Percentiles rank a stretch among this genome's conserved stretches.
phyloP scores from a whole-genome alignment of 768 basidiomycete genomes.

The Dendrothele bispora region DNA sequence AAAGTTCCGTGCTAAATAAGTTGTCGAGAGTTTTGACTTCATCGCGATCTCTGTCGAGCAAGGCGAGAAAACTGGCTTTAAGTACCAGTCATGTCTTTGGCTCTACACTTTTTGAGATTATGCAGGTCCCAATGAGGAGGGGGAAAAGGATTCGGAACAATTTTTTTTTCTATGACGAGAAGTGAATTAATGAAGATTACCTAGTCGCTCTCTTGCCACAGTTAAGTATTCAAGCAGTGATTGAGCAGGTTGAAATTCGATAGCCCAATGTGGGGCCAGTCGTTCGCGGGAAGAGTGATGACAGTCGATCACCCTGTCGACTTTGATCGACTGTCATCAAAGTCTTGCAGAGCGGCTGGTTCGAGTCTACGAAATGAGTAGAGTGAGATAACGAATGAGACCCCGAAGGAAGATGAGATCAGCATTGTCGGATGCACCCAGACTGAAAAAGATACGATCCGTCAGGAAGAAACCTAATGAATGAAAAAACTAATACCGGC shows the following conservation, averaged over 20 bases:
- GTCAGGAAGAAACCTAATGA: not conserved
- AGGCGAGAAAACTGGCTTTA: conserved; percentile 94
- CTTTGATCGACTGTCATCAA: too few relatives aligned
- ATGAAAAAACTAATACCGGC: conserved; percentile 75
- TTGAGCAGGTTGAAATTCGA: conserved; percentile 98
- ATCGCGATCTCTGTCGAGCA: conserved; percentile 93
- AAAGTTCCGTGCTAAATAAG: conserved; percentile 86
- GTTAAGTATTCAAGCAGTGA: conserved; percentile 98
- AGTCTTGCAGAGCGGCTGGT: conserved; percentile 79
- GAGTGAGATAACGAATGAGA: conserved; percentile 83
- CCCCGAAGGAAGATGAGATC: conserved; percentile 95
- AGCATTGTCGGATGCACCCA: conserved; percentile 98
- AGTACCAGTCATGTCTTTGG: conserved; percentile 99
- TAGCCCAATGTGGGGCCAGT: conserved; percentile 94
- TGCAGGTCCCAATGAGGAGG: conserved; percentile 89
- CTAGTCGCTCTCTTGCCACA: conserved; percentile 93
- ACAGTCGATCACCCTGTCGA: too few relatives aligned
- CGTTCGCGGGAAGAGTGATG: too few relatives aligned
- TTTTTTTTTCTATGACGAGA: not conserved
- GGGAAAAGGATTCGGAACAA: conserved; percentile 3
- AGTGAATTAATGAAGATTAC: conserved; percentile 27
- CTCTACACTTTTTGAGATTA: conserved; percentile 94
- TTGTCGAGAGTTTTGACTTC: conserved; percentile 92
- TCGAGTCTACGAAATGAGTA: conserved; percentile 89
- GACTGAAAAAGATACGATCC: conserved; percentile 36